Base-by-base conservation (phyloP, 768 basidiomycete species). In the Boletus edulis region DNA sequence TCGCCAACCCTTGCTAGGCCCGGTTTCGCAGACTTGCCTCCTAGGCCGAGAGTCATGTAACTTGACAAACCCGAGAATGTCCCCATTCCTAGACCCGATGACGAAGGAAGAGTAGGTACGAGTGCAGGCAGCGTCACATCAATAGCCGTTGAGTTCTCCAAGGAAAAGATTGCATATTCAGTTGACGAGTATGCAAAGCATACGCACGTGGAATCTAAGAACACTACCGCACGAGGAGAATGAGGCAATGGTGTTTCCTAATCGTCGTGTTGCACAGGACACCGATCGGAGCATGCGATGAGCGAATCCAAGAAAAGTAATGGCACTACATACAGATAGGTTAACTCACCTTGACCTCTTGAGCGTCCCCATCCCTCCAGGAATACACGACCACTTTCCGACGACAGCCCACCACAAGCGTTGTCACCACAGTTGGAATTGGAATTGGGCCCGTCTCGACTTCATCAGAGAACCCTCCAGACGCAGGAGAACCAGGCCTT, bases 191-290 rank as follows among this genome's bases (percentile, higher is more conserved):
- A 94, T 0, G 88, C 91, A 58, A 94, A 84, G 60, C 88, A 87
- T 10, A 81, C 76, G 2, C 76, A 76, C 24, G 84, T 77, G 6
- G 80, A 63, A 56, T 83, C 75, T 47, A 92, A 71, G 67, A 98
- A 95, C 3, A 85, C 76, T 47, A 97, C 85, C 0, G 81, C 78
- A 39, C 97, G 83, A n/a, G 97, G 87, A 10, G 94, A 94, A 67
- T 98, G 96, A 13, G 95, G 90, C 4, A 98, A 76, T 0, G 77
- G 63, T 4, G 85, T 75, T 80, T 98, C 96, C 90, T 95, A 34
- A 20, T 20, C 44, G 46, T 48, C 13, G 9, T 13, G 17, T 50
- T 37, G 2, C 31, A 39, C 14, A 29, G 7, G 17, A 35, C 31
- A 27, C 18, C 11, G 27, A 46, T n/a, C 45, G 38, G 39, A 5